Percentiles rank a stretch among this genome's conserved stretches.
Conservation (phyloP, 345 rosid species). For the Clarkia xantiana region DNA sequence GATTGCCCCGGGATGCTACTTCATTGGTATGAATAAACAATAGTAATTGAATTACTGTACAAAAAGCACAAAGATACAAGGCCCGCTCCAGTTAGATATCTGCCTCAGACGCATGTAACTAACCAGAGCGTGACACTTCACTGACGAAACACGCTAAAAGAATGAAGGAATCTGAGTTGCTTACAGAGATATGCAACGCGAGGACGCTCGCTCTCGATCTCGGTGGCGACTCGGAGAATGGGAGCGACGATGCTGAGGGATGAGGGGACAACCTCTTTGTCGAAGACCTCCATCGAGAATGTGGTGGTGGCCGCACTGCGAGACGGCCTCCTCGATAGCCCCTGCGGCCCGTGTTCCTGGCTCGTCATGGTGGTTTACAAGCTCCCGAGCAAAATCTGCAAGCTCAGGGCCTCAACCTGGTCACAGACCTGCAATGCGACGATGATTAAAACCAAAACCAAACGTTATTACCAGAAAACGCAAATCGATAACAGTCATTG, state of each 20-base stretch:
- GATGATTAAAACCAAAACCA: background rate
- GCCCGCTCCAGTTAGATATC: too few species aligned
- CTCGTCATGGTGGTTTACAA: slow-evolving; percentile 6
- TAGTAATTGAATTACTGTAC: too few species aligned
- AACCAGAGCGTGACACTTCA: slow-evolving; percentile 3
- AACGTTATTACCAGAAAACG: background rate
- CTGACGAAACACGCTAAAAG: too few species aligned
- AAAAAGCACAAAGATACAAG: too few species aligned
- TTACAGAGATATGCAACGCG: slow-evolving; percentile 94
- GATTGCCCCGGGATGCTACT: too few species aligned
- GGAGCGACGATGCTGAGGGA: slow-evolving; percentile 78
- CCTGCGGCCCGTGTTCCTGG: slow-evolving; percentile 14
- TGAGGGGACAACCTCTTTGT: slow-evolving; percentile 84
- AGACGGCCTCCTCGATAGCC: slow-evolving; percentile 59
- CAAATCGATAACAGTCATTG: too few species aligned
- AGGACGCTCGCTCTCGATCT: slow-evolving; percentile 87
- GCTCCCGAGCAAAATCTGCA: slow-evolving; percentile 2
- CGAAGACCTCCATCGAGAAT: slow-evolving; percentile 83
- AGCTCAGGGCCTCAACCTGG: background rate
- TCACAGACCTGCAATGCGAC: background rate
- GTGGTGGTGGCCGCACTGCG: slow-evolving; percentile 78
- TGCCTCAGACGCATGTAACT: too few species aligned
- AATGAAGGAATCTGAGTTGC: slow-evolving; percentile 1
- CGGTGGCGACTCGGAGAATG: slow-evolving; percentile 76
- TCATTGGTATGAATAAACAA: too few species aligned